Evolutionary conservation across 306 rosid species (phyloP).

Genomic region (Comarum palustre): DNA sequence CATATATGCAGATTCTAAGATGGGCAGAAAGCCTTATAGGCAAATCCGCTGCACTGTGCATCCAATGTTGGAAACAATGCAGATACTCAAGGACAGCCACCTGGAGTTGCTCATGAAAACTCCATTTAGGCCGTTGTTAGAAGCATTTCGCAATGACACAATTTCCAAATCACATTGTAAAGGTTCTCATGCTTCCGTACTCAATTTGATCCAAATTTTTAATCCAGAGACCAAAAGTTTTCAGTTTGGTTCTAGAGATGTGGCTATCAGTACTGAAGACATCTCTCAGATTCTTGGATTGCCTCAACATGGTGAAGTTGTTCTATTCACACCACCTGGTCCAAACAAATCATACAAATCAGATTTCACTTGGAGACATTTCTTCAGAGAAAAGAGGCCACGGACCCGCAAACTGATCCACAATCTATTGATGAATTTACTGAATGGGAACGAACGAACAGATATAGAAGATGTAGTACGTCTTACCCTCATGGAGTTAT

Average conservation of each 20-base stretch:
- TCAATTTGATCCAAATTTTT: background rate
- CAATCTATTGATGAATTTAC: background rate
- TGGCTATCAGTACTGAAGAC: background rate
- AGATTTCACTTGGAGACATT: background rate
- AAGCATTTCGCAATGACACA: background rate
- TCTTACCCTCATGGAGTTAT: background rate
- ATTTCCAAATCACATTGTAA: background rate
- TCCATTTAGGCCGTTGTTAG: background rate
- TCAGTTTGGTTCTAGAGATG: background rate
- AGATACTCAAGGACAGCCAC: background rate
- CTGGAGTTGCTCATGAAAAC: background rate
- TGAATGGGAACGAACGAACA: background rate
- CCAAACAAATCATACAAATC: background rate
- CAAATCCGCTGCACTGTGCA: background rate
- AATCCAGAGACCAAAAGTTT: background rate
- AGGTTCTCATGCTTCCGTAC: background rate
- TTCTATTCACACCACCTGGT: background rate
- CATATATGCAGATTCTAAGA: background rate
- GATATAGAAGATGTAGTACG: conserved; percentile 1
- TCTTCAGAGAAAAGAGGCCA: background rate
- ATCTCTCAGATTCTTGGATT: background rate
- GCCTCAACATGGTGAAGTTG: background rate
- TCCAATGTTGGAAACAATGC: background rate
- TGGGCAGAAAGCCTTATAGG: background rate
- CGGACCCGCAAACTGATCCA: background rate